phyloP scores from a whole-genome alignment of 805 yeast species.

The Diddensiella caesifluorescens region DNA sequence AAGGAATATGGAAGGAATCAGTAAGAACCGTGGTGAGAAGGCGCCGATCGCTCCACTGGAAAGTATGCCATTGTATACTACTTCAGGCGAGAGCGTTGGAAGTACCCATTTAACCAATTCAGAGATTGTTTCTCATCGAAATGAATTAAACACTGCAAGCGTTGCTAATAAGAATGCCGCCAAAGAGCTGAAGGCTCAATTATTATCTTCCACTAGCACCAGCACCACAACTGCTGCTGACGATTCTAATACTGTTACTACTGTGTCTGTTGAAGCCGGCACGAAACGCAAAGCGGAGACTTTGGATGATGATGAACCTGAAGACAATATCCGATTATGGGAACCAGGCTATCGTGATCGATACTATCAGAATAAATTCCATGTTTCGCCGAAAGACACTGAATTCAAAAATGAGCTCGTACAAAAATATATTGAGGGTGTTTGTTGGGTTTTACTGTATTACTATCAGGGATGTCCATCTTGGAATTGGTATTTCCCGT shows the following conservation, averaged over 20 bases:
- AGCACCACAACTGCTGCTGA: constrained; percentile 12
- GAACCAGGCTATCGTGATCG: constrained; percentile 84
- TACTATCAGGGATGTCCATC: constrained; percentile 98
- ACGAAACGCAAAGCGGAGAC: constrained; percentile 13
- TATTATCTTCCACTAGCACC: constrained; percentile 13
- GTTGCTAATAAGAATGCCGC: constrained; percentile 68
- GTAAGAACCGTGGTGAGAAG: constrained; percentile 59
- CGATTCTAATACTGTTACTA: constrained; percentile 15
- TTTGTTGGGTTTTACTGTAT: constrained; percentile 91
- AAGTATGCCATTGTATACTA: constrained; percentile 71
- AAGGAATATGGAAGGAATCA: constrained; percentile 12
- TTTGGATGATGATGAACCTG: constrained; percentile 39
- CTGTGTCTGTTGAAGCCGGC: constrained; percentile 6
- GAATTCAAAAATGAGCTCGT: constrained; percentile 56
- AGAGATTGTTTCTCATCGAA: constrained; percentile 62
- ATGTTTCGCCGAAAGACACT: constrained; percentile 43
- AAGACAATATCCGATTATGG: constrained; percentile 58
- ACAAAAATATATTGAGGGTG: constrained; percentile 80
- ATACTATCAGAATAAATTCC: constrained; percentile 74
- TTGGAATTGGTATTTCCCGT: constrained; percentile 97
- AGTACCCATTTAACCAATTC: constrained; percentile 59
- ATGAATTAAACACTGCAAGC: constrained; percentile 61
- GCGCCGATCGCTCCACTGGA: constrained; percentile 66
- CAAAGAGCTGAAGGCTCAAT: constrained; percentile 46
- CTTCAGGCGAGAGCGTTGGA: constrained; percentile 69